Percentiles rank a stretch among this genome's conserved stretches.
phyloP scores from a whole-genome alignment of 345 rosid species.

The Lepidium aucheri region DNA sequence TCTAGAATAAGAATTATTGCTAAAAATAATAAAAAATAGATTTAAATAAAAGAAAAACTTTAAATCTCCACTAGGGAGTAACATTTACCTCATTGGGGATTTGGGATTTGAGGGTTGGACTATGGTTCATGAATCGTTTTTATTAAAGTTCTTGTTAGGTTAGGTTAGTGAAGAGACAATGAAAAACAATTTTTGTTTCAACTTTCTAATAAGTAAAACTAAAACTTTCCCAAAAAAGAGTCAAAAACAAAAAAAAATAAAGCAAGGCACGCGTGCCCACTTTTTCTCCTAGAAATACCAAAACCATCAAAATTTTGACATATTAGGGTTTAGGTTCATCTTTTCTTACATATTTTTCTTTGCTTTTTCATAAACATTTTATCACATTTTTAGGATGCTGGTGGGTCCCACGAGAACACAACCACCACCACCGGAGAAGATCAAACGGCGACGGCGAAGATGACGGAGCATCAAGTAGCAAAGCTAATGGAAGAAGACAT shows the following conservation, averaged over 20 bases:
- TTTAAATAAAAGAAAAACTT: no score
- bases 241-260: conserved; percentile 22
- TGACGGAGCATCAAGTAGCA: conserved; percentile 88
- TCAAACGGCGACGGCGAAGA: conserved; percentile 31
- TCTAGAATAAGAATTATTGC: not conserved
- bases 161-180: not conserved
- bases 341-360: not conserved
- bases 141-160: no score
- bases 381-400: conserved; percentile 13
- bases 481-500: conserved; percentile 94
- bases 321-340: conserved; percentile 13
- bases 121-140: no score
- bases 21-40: not conserved
- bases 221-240: conserved; percentile 4
- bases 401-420: conserved; percentile 29
- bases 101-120: no score
- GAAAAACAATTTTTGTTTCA: not conserved
- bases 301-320: not conserved
- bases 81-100: no score
- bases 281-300: conserved; percentile 18
- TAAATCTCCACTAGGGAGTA: no score
- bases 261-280: conserved; percentile 78
- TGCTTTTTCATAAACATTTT: not conserved
- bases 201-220: conserved; percentile 17
- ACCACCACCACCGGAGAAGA: conserved; percentile 21